A percentile compares a stretch with the other conserved stretches of the same genome.
phyloP scores from a whole-genome alignment of 495 filamentous ascomycete genomes.

The Podospora comata region DNA sequence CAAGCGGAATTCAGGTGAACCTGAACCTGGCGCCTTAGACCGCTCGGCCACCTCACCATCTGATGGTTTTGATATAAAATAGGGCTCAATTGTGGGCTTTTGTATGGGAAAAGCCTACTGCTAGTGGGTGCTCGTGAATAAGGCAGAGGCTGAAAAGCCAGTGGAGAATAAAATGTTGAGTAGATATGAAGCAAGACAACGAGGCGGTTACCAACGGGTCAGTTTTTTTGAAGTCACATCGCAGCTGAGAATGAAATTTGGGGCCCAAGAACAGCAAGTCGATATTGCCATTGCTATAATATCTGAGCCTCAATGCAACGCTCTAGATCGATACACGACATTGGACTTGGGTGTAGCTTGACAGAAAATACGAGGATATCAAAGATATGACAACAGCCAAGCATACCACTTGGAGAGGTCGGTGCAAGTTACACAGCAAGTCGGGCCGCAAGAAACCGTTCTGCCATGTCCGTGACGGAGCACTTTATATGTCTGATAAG shows the following conservation, averaged over 20 bases:
- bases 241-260: background rate
- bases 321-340: background rate
- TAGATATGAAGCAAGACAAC: background rate
- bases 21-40: conserved; percentile 26
- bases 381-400: background rate
- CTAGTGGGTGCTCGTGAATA: background rate
- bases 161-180: background rate
- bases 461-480: background rate
- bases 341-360: background rate
- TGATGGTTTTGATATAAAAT: conserved; percentile 10
- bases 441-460: background rate
- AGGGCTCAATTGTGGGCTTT: background rate
- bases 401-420: background rate
- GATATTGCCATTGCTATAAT: background rate
- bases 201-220: background rate
- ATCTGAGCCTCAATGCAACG: background rate
- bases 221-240: background rate
- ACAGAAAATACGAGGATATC: background rate
- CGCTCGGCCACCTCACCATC: conserved; percentile 24
- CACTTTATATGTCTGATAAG: background rate
- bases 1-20: conserved; percentile 19
- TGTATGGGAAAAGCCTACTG: background rate
- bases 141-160: background rate
- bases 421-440: background rate
- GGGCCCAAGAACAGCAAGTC: background rate